Evolutionary conservation across 495 filamentous ascomycete species (phyloP).

Genomic region (Cercophora samala): DNA sequence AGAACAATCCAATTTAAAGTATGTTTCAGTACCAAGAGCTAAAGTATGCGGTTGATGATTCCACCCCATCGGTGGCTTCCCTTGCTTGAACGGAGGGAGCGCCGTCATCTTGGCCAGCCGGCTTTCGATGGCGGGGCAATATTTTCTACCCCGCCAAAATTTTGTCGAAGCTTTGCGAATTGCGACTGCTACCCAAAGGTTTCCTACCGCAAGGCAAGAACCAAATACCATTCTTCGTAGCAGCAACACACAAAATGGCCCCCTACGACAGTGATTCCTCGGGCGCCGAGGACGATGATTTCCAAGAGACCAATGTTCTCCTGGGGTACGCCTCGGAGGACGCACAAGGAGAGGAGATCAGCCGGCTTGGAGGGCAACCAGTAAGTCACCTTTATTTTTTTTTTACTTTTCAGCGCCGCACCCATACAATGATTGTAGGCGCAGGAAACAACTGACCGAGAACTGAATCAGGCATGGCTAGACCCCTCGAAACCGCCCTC

Average conservation of each 20-base stretch:
- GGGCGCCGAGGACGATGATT: conserved; percentile 63
- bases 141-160: conserved; percentile 40
- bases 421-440: too few species aligned
- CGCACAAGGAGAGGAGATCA: conserved; percentile 77
- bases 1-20: too few species aligned
- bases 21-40: not conserved
- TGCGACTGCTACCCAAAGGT: conserved; percentile 22
- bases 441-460: not conserved
- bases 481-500: conserved; percentile 66
- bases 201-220: not conserved
- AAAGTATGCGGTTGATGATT: not conserved
- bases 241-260: conserved; percentile 54
- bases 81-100: not conserved
- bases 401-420: too few species aligned
- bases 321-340: conserved; percentile 87
- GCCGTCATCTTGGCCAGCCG: not conserved
- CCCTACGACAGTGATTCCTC: conserved; percentile 84
- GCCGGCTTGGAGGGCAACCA: conserved; percentile 80
- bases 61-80: too few species aligned
- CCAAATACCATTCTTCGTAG: not conserved
- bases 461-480: conserved; percentile 69
- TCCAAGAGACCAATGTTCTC: conserved; percentile 82
- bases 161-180: conserved; percentile 22
- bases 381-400: conserved; percentile 56
- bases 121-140: conserved; percentile 25